These are phyloP conservation scores for Sarocladium oryzae DNA, from an alignment of 2,329 filamentous ascomycete genomes.

Conservation along the genomic window DNA sequence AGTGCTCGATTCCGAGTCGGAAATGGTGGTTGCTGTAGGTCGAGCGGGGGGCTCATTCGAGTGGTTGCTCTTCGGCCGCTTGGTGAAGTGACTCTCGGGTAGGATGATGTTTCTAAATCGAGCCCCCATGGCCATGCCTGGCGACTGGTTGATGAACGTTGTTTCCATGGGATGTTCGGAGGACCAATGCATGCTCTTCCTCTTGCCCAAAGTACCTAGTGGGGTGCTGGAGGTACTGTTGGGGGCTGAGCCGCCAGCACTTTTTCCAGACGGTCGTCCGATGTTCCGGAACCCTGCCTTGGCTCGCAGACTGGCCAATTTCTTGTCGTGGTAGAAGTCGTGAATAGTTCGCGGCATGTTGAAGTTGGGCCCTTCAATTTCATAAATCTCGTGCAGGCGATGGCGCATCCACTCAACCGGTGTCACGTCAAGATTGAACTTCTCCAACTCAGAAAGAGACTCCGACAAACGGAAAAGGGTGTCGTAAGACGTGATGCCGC, in stretches of 20 bases:
- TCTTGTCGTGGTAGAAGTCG: constrained; percentile 50
- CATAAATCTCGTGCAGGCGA: constrained; percentile 44
- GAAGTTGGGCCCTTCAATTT: constrained; percentile 38
- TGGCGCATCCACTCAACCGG: constrained; percentile 53
- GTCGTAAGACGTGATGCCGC: constrained; percentile 44
- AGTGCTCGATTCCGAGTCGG: constrained; percentile 45
- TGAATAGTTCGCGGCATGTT: constrained; percentile 44
- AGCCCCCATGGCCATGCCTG: background rate
- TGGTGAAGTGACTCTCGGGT: constrained; percentile 1
- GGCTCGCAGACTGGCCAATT: constrained; percentile 40
- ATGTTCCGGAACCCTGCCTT: constrained; percentile 53
- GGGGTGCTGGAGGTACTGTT: constrained; percentile 19
- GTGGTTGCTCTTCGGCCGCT: constrained; percentile 9
- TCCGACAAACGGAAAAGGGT: constrained; percentile 50
- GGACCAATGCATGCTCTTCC: constrained; percentile 26
- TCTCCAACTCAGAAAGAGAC: constrained; percentile 45
- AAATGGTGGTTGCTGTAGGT: constrained; percentile 29
- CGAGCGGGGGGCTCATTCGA: background rate
- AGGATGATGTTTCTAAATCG: constrained; percentile 5
- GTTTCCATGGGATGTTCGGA: constrained; percentile 21
- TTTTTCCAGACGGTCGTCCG: constrained; percentile 46
- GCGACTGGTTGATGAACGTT: constrained; percentile 15
- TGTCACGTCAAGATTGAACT: constrained; percentile 45
- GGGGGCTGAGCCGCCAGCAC: constrained; percentile 15
- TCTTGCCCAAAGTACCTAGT: constrained; percentile 13